Conservation (phyloP, 345 rosid genomes). For the Capsella bursapastoris region DNA sequence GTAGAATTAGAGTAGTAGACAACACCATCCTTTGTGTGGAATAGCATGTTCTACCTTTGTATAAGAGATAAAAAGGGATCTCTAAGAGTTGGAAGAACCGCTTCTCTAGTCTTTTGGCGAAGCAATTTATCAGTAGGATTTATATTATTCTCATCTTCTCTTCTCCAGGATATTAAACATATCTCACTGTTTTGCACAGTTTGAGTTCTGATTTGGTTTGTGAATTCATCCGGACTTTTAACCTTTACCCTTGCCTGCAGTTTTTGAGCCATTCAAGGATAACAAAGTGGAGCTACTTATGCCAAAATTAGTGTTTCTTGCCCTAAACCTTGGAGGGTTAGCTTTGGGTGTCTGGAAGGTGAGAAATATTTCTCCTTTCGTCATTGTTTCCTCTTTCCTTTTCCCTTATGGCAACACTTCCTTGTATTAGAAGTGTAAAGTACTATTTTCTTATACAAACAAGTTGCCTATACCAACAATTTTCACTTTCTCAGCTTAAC, state of each 20-base stretch:
- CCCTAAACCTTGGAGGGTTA: conserved; percentile 92
- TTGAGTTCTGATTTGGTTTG: conserved; percentile 8
- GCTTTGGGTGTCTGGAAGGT: conserved; percentile 99
- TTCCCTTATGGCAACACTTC: not conserved
- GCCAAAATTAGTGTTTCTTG: conserved; percentile 90
- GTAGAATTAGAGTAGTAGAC: not conserved
- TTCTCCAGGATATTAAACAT: not conserved
- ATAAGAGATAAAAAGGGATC: not conserved
- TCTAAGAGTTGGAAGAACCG: not conserved
- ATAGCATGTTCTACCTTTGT: conserved; percentile 1
- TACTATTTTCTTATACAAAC: conserved; percentile 20
- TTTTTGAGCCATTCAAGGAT: conserved; percentile 98
- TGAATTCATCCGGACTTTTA: not conserved
- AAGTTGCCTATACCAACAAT: not conserved
- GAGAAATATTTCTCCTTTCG: conserved; percentile 28
- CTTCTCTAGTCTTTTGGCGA: conserved; percentile 4
- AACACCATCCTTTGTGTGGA: not conserved
- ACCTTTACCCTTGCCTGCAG: conserved; percentile 51
- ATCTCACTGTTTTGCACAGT: not conserved
- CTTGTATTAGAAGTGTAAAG: not conserved
- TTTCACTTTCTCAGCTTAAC: conserved; percentile 74
- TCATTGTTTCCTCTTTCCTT: not conserved
- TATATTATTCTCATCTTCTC: not conserved
- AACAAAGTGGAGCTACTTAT: conserved; percentile 84
- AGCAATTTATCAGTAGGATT: not conserved